Conservation (phyloP, 2,329 filamentous ascomycete genomes). For the Nigrospora sphaerica region DNA sequence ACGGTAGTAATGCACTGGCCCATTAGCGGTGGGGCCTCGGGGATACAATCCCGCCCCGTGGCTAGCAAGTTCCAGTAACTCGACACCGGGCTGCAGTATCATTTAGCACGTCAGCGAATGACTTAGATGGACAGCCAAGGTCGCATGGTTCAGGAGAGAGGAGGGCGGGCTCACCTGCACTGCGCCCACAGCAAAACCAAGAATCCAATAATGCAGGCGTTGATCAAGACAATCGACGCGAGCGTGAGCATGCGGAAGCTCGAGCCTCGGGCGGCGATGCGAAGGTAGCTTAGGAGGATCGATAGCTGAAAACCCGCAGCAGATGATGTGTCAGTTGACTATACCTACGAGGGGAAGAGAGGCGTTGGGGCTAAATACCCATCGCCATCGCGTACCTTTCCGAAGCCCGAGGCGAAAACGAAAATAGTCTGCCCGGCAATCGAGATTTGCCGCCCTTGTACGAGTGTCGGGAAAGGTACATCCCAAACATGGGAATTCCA, state of each 20-base stretch:
- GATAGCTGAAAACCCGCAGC: conserved; percentile 21
- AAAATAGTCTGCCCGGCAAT: conserved; percentile 32
- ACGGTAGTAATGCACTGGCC: conserved; percentile 24
- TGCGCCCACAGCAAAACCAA: conserved; percentile 28
- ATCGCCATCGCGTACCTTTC: not conserved
- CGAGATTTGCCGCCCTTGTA: conserved; percentile 27
- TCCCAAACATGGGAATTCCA: conserved; percentile 33
- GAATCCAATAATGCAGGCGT: conserved; percentile 19
- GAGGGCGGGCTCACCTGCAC: conserved; percentile 20
- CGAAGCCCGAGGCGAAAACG: conserved; percentile 26
- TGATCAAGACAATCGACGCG: conserved; percentile 17
- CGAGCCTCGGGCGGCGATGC: conserved; percentile 24
- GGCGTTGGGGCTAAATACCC: too few species aligned
- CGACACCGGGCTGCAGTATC: conserved; percentile 8
- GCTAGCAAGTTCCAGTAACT: conserved; percentile 20
- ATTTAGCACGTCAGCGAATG: too few species aligned
- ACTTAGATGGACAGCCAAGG: too few species aligned
- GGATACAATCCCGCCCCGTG: conserved; percentile 15
- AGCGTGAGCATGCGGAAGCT: conserved; percentile 24
- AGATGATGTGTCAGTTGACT: too few species aligned
- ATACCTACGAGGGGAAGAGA: too few species aligned
- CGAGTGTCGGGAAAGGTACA: conserved; percentile 15
- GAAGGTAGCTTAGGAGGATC: conserved; percentile 31
- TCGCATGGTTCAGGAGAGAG: too few species aligned
- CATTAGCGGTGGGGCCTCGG: conserved; percentile 19